Evolutionary conservation across 2,329 filamentous ascomycete genomes (phyloP).

Genomic region (Claviceps sp.): DNA sequence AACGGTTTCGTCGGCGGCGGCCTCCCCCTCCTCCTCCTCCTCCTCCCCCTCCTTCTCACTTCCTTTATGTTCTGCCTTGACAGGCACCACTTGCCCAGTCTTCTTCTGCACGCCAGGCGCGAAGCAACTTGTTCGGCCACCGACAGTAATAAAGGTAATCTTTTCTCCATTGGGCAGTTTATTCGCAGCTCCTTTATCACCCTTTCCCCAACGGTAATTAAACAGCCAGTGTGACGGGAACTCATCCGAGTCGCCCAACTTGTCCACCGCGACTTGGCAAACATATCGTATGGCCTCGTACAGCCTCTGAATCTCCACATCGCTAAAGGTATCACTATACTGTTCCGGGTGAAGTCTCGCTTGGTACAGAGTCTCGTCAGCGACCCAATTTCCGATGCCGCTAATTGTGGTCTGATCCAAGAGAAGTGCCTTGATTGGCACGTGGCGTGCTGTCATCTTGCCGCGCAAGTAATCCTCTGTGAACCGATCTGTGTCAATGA

Average conservation of each 20-base stretch:
- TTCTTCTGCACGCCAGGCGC: slow-evolving; percentile 83
- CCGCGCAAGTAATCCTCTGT: slow-evolving; percentile 61
- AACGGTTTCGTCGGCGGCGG: too few species aligned
- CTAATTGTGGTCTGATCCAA: slow-evolving; percentile 81
- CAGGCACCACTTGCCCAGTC: slow-evolving; percentile 30
- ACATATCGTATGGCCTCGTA: slow-evolving; percentile 65
- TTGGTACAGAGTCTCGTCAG: slow-evolving; percentile 85
- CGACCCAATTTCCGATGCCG: slow-evolving; percentile 95
- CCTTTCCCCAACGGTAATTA: slow-evolving; percentile 80
- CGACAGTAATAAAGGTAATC: slow-evolving; percentile 76
- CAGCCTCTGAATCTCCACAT: slow-evolving; percentile 56
- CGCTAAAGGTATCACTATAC: slow-evolving; percentile 69
- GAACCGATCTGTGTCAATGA: slow-evolving; percentile 65
- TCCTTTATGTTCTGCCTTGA: slow-evolving; percentile 15
- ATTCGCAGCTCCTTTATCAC: slow-evolving; percentile 56
- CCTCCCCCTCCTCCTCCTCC: neutral
- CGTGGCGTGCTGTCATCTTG: slow-evolving; percentile 61
- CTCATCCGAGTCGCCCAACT: slow-evolving; percentile 65
- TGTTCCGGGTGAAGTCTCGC: slow-evolving; percentile 84
- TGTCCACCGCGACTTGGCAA: slow-evolving; percentile 64
- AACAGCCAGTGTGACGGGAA: slow-evolving; percentile 87
- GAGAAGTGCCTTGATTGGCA: slow-evolving; percentile 79
- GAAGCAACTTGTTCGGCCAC: slow-evolving; percentile 80
- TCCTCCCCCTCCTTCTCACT: neutral
- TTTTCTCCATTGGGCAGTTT: slow-evolving; percentile 72